A percentile compares a stretch with the other conserved stretches of the same genome.
Conservation (phyloP, 2,329 filamentous ascomycete species). For the Exophiala lecanii-corni region DNA sequence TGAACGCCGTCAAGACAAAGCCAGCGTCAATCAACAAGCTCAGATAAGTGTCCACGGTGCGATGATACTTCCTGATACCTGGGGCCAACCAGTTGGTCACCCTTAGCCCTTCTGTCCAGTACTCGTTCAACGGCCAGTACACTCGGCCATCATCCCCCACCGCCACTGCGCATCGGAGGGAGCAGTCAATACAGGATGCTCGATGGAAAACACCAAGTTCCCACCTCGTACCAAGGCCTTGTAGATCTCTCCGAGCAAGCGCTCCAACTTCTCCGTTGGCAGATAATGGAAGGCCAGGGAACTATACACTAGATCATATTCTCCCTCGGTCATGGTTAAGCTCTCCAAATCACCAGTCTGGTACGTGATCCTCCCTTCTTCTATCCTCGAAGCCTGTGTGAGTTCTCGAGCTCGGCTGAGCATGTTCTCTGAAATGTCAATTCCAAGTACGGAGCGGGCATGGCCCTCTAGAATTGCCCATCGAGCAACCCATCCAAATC, state of each 20-base stretch:
- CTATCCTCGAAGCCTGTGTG: neutral
- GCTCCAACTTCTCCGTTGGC: conserved; percentile 27
- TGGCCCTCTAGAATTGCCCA: conserved; percentile 44
- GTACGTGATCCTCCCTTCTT: conserved; percentile 6
- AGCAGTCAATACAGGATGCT: conserved; percentile 47
- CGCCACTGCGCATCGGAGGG: conserved; percentile 32
- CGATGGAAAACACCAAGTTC: conserved; percentile 43
- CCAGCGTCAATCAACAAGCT: conserved; percentile 34
- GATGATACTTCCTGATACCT: conserved; percentile 45
- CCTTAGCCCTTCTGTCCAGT: conserved; percentile 40
- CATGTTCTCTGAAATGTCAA: conserved; percentile 55
- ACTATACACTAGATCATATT: conserved; percentile 40
- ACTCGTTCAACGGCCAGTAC: conserved; percentile 42
- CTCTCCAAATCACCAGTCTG: conserved; percentile 5
- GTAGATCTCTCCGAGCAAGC: conserved; percentile 33
- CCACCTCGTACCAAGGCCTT: conserved; percentile 34
- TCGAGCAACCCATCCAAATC: conserved; percentile 55
- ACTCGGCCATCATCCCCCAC: conserved; percentile 30
- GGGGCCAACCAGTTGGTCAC: conserved; percentile 41
- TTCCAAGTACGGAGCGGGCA: conserved; percentile 42
- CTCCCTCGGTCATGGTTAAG: neutral
- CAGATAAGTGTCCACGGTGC: conserved; percentile 42
- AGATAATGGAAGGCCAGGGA: conserved; percentile 42
- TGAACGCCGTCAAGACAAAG: conserved; percentile 37
- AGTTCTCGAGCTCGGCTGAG: conserved; percentile 42